Conservation (phyloP, 805 yeast genomes). For the Metschnikowia similis region DNA sequence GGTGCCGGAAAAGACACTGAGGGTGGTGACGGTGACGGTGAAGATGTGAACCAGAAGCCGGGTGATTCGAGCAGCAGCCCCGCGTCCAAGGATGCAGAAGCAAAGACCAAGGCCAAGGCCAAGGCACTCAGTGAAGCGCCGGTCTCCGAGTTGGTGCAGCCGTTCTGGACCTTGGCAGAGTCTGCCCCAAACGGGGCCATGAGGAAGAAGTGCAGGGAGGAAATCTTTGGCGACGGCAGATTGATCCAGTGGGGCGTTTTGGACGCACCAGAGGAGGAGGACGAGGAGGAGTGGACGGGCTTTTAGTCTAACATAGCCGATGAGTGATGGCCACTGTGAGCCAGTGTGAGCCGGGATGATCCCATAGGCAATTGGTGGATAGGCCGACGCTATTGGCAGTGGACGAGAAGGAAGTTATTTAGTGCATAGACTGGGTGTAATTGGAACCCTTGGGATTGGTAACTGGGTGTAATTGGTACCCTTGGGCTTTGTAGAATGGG, state of each 20-base stretch:
- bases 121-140: constrained; percentile 48
- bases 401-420: too few relatives aligned
- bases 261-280: constrained; percentile 22
- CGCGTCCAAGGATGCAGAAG: constrained; percentile 17
- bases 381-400: too few relatives aligned
- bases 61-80: too few relatives aligned
- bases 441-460: too few relatives aligned
- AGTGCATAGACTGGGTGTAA: not conserved
- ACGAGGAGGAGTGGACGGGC: constrained; percentile 23
- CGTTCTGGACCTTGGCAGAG: constrained; percentile 51
- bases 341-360: too few relatives aligned
- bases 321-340: too few relatives aligned
- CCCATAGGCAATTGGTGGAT: too few relatives aligned
- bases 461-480: too few relatives aligned
- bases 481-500: not conserved
- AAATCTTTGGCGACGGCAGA: constrained; percentile 62
- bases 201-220: constrained; percentile 59
- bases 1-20: constrained; percentile 35
- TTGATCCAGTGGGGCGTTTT: constrained; percentile 60
- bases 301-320: constrained; percentile 1
- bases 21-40: constrained; percentile 18
- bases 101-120: constrained; percentile 18
- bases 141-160: constrained; percentile 49
- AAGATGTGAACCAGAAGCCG: constrained; percentile 16
- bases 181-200: constrained; percentile 57